phyloP scores from a whole-genome alignment of 2,329 filamentous ascomycete species.

The Aspergillus aculeatinus region DNA sequence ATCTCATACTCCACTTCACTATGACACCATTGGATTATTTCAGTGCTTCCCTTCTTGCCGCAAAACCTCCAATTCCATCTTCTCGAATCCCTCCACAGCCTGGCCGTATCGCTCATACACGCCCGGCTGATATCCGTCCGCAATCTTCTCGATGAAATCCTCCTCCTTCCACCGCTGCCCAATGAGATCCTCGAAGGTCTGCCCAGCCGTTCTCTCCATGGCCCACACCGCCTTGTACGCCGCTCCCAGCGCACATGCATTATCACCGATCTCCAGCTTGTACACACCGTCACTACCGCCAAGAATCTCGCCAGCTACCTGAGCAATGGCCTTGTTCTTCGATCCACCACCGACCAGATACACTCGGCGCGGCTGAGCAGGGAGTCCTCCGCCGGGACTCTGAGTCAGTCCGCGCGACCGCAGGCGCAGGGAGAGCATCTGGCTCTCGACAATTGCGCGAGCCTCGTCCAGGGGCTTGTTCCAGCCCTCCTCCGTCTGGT shows the following conservation, averaged over 20 bases:
- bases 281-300: conserved; percentile 89
- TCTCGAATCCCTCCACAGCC: conserved; percentile 72
- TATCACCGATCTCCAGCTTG: conserved; percentile 89
- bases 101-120: conserved; percentile 76
- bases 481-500: conserved; percentile 55
- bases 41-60: conserved; percentile 27
- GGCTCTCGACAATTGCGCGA: conserved; percentile 87
- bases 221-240: conserved; percentile 98
- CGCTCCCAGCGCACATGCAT: conserved; percentile 88
- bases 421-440: conserved; percentile 85
- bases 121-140: conserved; percentile 72
- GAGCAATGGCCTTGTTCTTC: conserved; percentile 83
- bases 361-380: conserved; percentile 80
- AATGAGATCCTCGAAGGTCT: conserved; percentile 88
- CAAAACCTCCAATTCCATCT: conserved; percentile 70
- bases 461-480: conserved; percentile 69
- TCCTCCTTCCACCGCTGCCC: conserved; percentile 81
- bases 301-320: conserved; percentile 81
- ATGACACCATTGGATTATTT: background rate
- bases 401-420: conserved; percentile 75
- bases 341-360: conserved; percentile 94
- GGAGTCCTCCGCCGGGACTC: conserved; percentile 56
- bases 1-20: background rate
- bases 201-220: conserved; percentile 62
- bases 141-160: conserved; percentile 77